A percentile compares a stretch with the other conserved stretches of the same genome.
phyloP scores from a whole-genome alignment of 139 green algal genomes.

The Tetradesmus obliquus region DNA sequence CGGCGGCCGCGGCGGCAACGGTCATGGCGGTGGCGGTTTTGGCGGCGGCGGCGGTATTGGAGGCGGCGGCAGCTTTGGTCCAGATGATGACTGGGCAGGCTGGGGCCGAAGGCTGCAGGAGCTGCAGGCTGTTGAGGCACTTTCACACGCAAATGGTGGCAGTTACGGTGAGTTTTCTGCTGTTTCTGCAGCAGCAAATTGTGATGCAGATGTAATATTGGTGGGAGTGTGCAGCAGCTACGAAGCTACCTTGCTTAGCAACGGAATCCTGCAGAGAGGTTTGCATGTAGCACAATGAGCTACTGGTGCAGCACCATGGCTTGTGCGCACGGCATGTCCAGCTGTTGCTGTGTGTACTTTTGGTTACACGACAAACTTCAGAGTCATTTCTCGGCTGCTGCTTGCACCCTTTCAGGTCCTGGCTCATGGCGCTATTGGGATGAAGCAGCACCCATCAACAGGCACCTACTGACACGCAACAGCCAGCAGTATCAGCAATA shows the following conservation, averaged over 20 bases:
- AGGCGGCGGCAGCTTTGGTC: background rate
- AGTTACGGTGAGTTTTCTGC: background rate
- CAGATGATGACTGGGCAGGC: background rate
- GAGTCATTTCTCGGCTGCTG: background rate
- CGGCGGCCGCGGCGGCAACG: too few relatives aligned
- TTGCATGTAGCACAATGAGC: too few relatives aligned
- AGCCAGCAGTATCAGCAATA: background rate
- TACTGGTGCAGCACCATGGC: too few relatives aligned
- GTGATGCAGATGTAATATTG: too few relatives aligned
- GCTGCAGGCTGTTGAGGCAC: background rate
- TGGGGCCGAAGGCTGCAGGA: background rate
- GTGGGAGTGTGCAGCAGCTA: too few relatives aligned
- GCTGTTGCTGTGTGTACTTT: background rate
- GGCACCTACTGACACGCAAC: background rate
- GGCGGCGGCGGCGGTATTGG: background rate
- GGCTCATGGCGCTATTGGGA: background rate
- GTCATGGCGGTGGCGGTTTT: background rate
- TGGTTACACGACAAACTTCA: too few relatives aligned
- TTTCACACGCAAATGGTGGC: background rate
- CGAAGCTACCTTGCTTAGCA: too few relatives aligned
- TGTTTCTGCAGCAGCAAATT: background rate
- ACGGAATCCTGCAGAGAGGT: too few relatives aligned
- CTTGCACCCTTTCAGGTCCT: background rate
- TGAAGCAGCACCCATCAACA: background rate
- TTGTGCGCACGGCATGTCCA: too few relatives aligned